phyloP scores from a whole-genome alignment of 441 rosid genomes.

The Aquilaria agallochum region DNA sequence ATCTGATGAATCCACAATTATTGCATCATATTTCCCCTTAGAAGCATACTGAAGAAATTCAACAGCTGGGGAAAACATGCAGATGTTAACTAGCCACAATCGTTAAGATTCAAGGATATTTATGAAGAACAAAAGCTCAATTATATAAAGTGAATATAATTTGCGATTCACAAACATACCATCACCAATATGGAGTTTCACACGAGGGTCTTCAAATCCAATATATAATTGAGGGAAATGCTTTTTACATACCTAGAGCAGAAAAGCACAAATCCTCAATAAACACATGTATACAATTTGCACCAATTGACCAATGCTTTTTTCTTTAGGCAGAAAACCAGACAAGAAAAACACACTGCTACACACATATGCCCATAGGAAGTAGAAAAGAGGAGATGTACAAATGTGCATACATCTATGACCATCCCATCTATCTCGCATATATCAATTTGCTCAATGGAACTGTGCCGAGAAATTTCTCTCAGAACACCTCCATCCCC shows the following conservation, averaged over 20 bases:
- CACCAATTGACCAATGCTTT: not conserved
- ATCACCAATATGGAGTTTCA: conserved; percentile 85
- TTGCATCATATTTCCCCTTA: conserved; percentile 82
- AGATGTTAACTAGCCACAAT: conserved; percentile 18
- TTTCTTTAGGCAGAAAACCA: not conserved
- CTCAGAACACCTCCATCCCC: conserved; percentile 98
- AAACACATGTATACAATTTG: not conserved
- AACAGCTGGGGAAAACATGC: conserved; percentile 54
- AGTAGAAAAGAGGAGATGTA: not conserved
- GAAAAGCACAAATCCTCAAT: conserved; percentile 8
- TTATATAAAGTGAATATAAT: conserved; percentile 1
- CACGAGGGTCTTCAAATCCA: conserved; percentile 97
- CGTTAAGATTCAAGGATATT: conserved; percentile 2
- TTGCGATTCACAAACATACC: conserved; percentile 37
- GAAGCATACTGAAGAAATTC: conserved; percentile 70
- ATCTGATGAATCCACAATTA: conserved; percentile 95
- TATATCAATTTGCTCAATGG: conserved; percentile 85
- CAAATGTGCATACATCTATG: conserved; percentile 58
- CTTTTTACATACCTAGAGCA: conserved; percentile 64
- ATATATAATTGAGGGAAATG: conserved; percentile 76
- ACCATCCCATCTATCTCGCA: conserved; percentile 98
- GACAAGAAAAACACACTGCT: not conserved
- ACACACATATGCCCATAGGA: not conserved
- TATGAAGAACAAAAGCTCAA: not conserved
- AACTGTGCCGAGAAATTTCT: conserved; percentile 86